Evolutionary conservation across 192 early-diverging fungal species (phyloP), one percentile per base, ranked within the genome.

Genomic region (Umbelopsis sp.): DNA sequence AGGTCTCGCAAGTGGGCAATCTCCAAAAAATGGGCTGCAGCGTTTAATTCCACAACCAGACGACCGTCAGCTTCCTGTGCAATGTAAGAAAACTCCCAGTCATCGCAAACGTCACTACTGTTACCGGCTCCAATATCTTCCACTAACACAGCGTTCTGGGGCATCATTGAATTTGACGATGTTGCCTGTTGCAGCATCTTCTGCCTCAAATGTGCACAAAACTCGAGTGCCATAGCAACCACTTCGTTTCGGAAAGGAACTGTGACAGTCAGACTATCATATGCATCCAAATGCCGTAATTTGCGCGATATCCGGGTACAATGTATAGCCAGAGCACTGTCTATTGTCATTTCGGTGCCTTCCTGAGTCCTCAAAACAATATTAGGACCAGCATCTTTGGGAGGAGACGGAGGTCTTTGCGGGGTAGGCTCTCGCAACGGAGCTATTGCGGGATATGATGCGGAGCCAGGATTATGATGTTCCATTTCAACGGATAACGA

Each of bases 1-100:
- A 69, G 30, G 25, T 69, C 68, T 23, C 46, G 49, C 16, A 69
- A 44, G 23, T 50, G 68, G 2, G 46, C 49, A 35, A 69, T 69
- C 22, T 50, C 68, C 22, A 69, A 33, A 52, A 69, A 69, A 37
- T 69, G 68, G 2, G 68, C 46, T 4, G 68, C 51, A n/a, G 68
- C 48, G 49, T 69, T 69, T 15, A 69, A 50, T 53, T 69, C 68
- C 21, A 50, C 41, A 25, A 69, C 68, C 23, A 69, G 48, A 16
- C 68, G 68, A 22, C 47, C 47, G 5, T 69, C 68, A 23, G 68
- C 68, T 50, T 69, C 68, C 41, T 47, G 49, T 16, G 68, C 68
- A 21, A 50, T 50, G 25, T 49, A 69, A 30, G 68, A 49, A 35
- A 69, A 69, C 41, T 69, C 68, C 68, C 68, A 69, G 21, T 69